phyloP scores from a whole-genome alignment of 371 early-diverging fungal genomes.

The Scutellospora calospora region DNA sequence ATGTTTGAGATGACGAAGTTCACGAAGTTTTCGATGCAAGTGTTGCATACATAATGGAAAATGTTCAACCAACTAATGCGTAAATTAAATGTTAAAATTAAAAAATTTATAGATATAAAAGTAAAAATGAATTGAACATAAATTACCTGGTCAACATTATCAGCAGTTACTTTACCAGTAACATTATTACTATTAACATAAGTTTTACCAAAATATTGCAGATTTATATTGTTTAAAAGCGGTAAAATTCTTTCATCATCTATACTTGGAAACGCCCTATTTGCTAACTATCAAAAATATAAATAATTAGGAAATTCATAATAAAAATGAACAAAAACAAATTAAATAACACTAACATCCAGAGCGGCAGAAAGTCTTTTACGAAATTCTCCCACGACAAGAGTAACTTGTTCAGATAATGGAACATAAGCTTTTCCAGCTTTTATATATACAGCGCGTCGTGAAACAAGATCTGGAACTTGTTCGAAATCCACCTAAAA shows the following conservation, averaged over 20 bases:
- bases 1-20: conserved; percentile 86
- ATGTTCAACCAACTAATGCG: conserved; percentile 62
- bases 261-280: conserved; percentile 83
- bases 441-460: conserved; percentile 76
- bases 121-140: not conserved
- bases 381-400: conserved; percentile 85
- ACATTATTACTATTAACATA: conserved; percentile 57
- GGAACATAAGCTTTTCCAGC: conserved; percentile 90
- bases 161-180: conserved; percentile 66
- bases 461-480: conserved; percentile 78
- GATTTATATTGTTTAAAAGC: conserved; percentile 84
- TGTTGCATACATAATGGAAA: conserved; percentile 96
- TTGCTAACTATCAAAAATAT: conserved; percentile 57
- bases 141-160: conserved; percentile 71
- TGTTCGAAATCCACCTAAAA: conserved; percentile 86
- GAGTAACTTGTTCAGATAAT: conserved; percentile 70
- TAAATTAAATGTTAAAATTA: not conserved
- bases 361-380: conserved; percentile 64
- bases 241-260: conserved; percentile 94
- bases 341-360: conserved; percentile 52
- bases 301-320: no score
- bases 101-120: not conserved
- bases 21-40: conserved; percentile 73
- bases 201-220: conserved; percentile 78
- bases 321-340: no score